Base-by-base conservation (phyloP, 352 stramenopile genomes). In the Peronospora farinosa region DNA sequence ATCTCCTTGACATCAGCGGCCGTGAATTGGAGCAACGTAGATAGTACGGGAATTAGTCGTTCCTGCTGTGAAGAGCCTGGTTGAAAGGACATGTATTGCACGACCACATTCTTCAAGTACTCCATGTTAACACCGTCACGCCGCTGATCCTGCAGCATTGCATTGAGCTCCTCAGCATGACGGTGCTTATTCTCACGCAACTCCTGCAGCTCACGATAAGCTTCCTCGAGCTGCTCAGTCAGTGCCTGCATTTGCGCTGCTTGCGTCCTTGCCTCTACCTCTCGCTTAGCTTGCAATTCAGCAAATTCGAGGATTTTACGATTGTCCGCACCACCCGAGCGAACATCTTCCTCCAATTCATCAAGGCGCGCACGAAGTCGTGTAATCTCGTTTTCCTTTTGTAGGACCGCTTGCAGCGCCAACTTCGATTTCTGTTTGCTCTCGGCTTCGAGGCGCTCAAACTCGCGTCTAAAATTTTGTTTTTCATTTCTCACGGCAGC, bases 71-170 rank as follows among this genome's bases (percentile, higher is more conserved):
- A 88, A 28, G 84, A 93, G 3, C 82, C 82, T 0, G 78, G 76
- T 10, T 73, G 80, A 62, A 95, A 92, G 13, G 78, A 88, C 80
- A 95, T 92, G 63, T 88, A 95, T 72, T 93, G 84, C 17, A 95
- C 78, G 17, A 95, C 81, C 13, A 95, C 81, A 46, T 95, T 95
- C 57, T 95, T 95, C 27, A 95, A 63, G 57, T 95, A 95, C 47
- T 94, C 83, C 81, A 95, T 88, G 58, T 95, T 93, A 25, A 95
- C 81, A 25, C 83, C 83, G 16, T 92, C 83, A 31, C 84, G 79
- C 5, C 81, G 77, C 46, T 93, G 80, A 12, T 74, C 87, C 50
- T 90, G 80, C 60, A 90, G 77, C 51, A 92, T 67, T 25, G 67
- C 74, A 5, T 69, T 79, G 13, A 94, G 62, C 45, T 92, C 79